Evolutionary conservation across 2,329 filamentous ascomycete genomes (phyloP).

Genomic region (Hymenoscyphus infarciens): DNA sequence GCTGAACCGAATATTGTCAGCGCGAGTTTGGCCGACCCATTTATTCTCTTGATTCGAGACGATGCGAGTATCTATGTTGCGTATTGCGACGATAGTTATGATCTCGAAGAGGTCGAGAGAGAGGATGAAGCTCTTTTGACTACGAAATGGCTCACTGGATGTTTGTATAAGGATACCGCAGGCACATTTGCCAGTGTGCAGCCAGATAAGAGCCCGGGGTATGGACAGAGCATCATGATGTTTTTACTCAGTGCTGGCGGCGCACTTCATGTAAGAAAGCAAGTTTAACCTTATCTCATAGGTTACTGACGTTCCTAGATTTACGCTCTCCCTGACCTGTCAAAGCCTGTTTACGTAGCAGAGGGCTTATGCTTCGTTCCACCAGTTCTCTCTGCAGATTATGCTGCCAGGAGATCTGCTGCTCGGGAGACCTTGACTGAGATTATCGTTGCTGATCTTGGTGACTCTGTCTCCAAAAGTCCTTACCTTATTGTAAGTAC

Average conservation of each 20-base stretch:
- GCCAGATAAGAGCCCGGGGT: slow-evolving; percentile 40
- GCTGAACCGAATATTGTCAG: slow-evolving; percentile 74
- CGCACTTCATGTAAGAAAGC: slow-evolving; percentile 63
- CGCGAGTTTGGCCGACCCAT: slow-evolving; percentile 83
- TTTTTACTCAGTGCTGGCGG: slow-evolving; percentile 76
- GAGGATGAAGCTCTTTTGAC: slow-evolving; percentile 52
- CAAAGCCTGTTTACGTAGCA: slow-evolving; percentile 67
- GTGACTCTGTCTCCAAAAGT: slow-evolving; percentile 64
- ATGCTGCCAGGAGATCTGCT: slow-evolving; percentile 64
- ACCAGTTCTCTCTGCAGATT: slow-evolving; percentile 69
- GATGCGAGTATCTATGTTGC: slow-evolving; percentile 78
- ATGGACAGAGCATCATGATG: slow-evolving; percentile 57
- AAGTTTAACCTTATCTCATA: background rate
- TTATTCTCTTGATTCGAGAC: slow-evolving; percentile 76
- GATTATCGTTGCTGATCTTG: slow-evolving; percentile 79
- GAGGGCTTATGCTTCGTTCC: slow-evolving; percentile 77
- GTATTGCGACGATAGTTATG: slow-evolving; percentile 74
- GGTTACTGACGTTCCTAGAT: slow-evolving; percentile 47
- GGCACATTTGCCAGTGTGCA: slow-evolving; percentile 49
- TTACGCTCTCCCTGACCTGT: slow-evolving; percentile 71
- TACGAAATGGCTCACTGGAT: slow-evolving; percentile 78
- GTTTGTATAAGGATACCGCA: slow-evolving; percentile 68
- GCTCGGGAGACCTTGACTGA: slow-evolving; percentile 73
- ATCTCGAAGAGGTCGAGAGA: slow-evolving; percentile 77
- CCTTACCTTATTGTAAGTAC: slow-evolving; percentile 76